A percentile compares a stretch with the other conserved stretches of the same genome.
phyloP scores from a whole-genome alignment of 2,329 filamentous ascomycete species.

The Trichophyton mentagrophytes region DNA sequence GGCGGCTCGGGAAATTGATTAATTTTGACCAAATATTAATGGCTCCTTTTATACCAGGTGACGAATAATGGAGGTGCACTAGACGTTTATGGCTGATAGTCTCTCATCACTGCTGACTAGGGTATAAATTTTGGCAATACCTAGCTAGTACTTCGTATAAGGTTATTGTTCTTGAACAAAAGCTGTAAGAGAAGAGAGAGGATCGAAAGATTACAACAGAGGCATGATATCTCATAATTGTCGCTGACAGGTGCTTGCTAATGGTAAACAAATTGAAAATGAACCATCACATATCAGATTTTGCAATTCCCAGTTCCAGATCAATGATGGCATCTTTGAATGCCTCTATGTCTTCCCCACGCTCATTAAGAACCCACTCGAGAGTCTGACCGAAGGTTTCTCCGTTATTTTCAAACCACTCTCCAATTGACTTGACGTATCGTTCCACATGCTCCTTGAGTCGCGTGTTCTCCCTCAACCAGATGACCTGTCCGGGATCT shows the following conservation, averaged over 20 bases:
- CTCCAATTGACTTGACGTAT: slow-evolving; percentile 40
- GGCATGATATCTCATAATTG: neutral
- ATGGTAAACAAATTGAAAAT: neutral
- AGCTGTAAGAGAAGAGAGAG: neutral
- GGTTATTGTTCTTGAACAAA: neutral
- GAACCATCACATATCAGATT: slow-evolving; percentile 2
- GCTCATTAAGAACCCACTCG: slow-evolving; percentile 42
- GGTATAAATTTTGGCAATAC: neutral
- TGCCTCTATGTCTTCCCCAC: slow-evolving; percentile 40
- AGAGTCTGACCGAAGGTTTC: slow-evolving; percentile 50
- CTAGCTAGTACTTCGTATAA: neutral
- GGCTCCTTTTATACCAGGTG: no score
- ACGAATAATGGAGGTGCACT: no score
- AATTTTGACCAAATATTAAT: neutral
- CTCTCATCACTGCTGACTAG: no score
- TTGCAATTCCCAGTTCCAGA: slow-evolving; percentile 23
- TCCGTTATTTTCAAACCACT: slow-evolving; percentile 53
- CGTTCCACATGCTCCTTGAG: slow-evolving; percentile 46
- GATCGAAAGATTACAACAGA: neutral
- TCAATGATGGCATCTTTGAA: slow-evolving; percentile 21
- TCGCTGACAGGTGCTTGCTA: neutral
- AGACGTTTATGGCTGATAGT: no score
- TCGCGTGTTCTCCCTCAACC: slow-evolving; percentile 43
- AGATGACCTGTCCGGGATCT: slow-evolving; percentile 47
- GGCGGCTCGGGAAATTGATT: neutral